Conservation (phyloP, 306 rosid genomes). For the Vicia sativa region DNA sequence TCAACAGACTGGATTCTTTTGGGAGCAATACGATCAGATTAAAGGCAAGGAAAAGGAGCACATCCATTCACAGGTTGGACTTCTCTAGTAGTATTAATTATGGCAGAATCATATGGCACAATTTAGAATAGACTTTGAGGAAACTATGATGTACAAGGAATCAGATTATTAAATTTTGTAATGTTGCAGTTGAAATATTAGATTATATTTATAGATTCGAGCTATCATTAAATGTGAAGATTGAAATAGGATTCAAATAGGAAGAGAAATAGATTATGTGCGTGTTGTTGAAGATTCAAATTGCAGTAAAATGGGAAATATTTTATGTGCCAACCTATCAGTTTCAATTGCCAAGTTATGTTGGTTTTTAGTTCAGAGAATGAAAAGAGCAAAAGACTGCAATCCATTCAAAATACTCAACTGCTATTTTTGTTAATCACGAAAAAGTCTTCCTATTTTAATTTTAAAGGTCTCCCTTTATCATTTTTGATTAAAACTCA, state of each 20-base stretch:
- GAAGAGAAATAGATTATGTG: not conserved
- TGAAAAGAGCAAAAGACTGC: not conserved
- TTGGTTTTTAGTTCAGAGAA: not conserved
- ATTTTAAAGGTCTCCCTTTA: too few species aligned
- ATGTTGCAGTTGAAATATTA: not conserved
- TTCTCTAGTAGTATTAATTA: conserved; percentile 71
- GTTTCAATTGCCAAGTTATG: not conserved
- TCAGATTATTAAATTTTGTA: conserved; percentile 5
- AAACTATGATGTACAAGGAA: conserved; percentile 4
- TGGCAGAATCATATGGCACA: too few species aligned
- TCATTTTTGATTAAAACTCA: too few species aligned
- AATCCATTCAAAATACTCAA: too few species aligned
- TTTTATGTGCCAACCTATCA: not conserved
- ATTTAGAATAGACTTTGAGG: conserved; percentile 40
- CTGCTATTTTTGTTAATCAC: too few species aligned
- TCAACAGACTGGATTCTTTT: conserved; percentile 65
- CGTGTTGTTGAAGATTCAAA: too few species aligned
- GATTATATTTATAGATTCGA: conserved; percentile 14
- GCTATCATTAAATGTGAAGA: not conserved
- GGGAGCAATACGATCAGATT: conserved; percentile 90
- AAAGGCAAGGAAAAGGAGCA: conserved; percentile 83
- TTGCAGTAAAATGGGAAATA: not conserved
- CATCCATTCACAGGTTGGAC: conserved; percentile 95
- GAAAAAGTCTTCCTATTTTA: too few species aligned
- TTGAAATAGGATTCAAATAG: not conserved